Conservation (phyloP, 2,329 filamentous ascomycete genomes). For the Colletotrichum tamarilloi region DNA sequence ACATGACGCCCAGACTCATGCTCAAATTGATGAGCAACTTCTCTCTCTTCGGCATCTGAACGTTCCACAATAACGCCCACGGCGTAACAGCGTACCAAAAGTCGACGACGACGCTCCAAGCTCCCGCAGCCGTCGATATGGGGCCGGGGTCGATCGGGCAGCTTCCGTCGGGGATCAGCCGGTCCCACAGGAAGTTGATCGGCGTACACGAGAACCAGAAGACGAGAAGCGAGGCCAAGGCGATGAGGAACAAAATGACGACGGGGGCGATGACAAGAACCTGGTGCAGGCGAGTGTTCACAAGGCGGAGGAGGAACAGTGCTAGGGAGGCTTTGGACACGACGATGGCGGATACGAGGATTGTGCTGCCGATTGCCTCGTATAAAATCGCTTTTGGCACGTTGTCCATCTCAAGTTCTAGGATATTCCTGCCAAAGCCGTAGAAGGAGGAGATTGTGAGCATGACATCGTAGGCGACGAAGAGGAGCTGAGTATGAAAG, state of each 20-base stretch:
- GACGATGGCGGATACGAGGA: conserved; percentile 30
- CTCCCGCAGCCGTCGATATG: conserved; percentile 27
- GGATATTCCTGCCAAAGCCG: conserved; percentile 30
- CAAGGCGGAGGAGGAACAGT: conserved; percentile 31
- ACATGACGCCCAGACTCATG: conserved; percentile 55
- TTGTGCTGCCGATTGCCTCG: conserved; percentile 33
- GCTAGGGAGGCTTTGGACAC: conserved; percentile 33
- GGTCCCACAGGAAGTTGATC: conserved; percentile 28
- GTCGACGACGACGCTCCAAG: conserved; percentile 45
- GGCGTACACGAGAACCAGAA: conserved; percentile 34
- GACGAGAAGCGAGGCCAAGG: conserved; percentile 16
- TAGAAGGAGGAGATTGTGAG: conserved; percentile 26
- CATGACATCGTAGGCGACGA: conserved; percentile 32
- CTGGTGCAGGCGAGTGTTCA: conserved; percentile 19
- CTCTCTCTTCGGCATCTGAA: conserved; percentile 57
- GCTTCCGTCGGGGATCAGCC: conserved; percentile 12
- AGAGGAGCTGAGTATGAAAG: neutral
- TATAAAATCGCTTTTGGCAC: conserved; percentile 22
- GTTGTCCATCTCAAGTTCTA: conserved; percentile 12
- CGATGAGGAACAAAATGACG: conserved; percentile 17
- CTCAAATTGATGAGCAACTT: conserved; percentile 55
- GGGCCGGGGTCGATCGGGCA: conserved; percentile 30
- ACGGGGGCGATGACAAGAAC: conserved; percentile 21
- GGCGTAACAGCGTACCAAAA: conserved; percentile 54
- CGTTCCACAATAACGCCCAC: conserved; percentile 56